Base-by-base conservation (phyloP, 2,329 filamentous ascomycete genomes). In the Lomentospora prolificans region DNA sequence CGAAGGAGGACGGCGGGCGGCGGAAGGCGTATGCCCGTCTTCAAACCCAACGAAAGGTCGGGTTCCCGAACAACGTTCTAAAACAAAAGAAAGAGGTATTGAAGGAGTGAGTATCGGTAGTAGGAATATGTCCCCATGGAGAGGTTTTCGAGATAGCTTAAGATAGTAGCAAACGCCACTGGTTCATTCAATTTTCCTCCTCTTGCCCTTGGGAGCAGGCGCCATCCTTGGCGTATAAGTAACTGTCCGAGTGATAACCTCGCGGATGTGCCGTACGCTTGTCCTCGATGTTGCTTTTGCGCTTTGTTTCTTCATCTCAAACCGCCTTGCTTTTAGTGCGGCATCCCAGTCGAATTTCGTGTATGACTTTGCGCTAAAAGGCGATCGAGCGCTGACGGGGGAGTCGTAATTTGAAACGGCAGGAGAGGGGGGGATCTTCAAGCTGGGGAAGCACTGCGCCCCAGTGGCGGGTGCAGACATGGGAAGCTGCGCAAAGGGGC, bases 181-280 rank as follows among this genome's bases (percentile, higher is more conserved):
- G 7, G 22, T 56, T 66, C 64, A 75, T 60, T 79, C 75, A 51
- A 77, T 69, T 76, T 89, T 95, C 74, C 91, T 86, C 73, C 90
- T 84, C 80, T 96, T 97, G 61, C 91, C 91, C 70, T 91, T 91
- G 6, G 90, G 92, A 36, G 91, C 90, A 24, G 91, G 89, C 61
- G 90, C 88, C 74, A 97, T 89, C 61, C 85, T 78, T 59, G 84
- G 87, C 67, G 89, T 95, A 71, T 95, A 96, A 41, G 89, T 96
- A 58, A 96, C 89, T 14, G 90, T 96, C 62, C 90, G 81, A n/a
- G 91, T 96, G 55, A 96, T 88, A 3, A 96, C 90, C 69, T 96
- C 90, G 55, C 89, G 79, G 57, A 96, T 90, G 65, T 86, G 79
- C 58, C 85, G 81, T 57, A 85, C 76, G 63, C 77, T 84, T 30